Percentiles rank a stretch among this genome's conserved stretches.
phyloP scores from a whole-genome alignment of 495 filamentous ascomycete genomes.

The Glonium stellatum region DNA sequence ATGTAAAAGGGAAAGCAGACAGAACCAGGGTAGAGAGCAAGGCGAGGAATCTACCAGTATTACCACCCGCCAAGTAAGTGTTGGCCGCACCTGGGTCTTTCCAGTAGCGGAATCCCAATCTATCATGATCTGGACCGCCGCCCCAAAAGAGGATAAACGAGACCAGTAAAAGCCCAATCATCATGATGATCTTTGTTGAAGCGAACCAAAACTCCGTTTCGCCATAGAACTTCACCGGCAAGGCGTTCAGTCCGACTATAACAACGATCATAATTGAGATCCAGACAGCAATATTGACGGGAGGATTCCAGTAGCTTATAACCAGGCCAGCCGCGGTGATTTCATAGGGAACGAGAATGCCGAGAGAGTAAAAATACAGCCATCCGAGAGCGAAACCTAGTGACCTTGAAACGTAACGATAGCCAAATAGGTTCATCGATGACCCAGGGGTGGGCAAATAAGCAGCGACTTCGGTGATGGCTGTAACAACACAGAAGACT shows the following conservation, averaged over 20 bases:
- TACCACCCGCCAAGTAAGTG: conserved; percentile 42
- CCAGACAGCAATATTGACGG: conserved; percentile 52
- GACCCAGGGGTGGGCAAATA: conserved; percentile 38
- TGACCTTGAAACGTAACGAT: conserved; percentile 45
- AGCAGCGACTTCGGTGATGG: conserved; percentile 36
- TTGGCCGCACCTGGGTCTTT: conserved; percentile 34
- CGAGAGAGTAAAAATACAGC: conserved; percentile 39
- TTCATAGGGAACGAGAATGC: conserved; percentile 34
- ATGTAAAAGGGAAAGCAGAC: conserved; percentile 50
- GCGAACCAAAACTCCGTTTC: conserved; percentile 57
- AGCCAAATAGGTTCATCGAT: conserved; percentile 39
- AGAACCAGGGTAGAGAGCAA: conserved; percentile 40
- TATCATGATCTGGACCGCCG: conserved; percentile 47
- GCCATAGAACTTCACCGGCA: conserved; percentile 43
- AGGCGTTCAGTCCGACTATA: conserved; percentile 29
- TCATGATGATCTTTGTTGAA: conserved; percentile 56
- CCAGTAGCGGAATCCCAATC: conserved; percentile 38
- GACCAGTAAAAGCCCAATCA: conserved; percentile 58
- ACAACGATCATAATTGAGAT: conserved; percentile 47
- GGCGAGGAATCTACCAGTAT: conserved; percentile 43
- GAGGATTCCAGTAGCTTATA: conserved; percentile 50
- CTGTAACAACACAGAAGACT: conserved; percentile 33
- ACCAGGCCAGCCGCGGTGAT: conserved; percentile 38
- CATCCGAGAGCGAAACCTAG: conserved; percentile 44
- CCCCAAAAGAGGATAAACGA: conserved; percentile 62